Base-by-base conservation (phyloP, 1,284 basidiomycete species). In the Puccinia hordei region DNA sequence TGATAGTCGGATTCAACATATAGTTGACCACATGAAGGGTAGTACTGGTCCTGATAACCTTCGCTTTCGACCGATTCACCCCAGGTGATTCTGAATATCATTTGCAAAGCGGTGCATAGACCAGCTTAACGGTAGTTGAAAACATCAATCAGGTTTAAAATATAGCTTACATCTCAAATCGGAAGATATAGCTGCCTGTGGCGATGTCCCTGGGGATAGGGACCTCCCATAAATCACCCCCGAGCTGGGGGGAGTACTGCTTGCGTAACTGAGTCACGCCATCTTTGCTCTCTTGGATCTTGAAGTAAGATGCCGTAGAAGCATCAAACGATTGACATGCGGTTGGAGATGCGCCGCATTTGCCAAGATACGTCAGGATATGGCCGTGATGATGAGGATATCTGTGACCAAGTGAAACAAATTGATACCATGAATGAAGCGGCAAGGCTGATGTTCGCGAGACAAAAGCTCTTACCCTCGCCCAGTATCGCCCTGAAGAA, bases 331-430 rank as follows among this genome's bases (percentile, higher is more conserved):
- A 35, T 44, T 80, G 57, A 35, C 78, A 80, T 30, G 68, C 68
- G 0, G 68, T 73, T 24, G 57, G 30, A 1, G 69, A 80, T 35
- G 24, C 5, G 10, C 78, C 78, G 38, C 78, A 80, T 69, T 38
- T 57, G 22, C 69, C 78, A 6, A 80, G 71, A 59, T 73, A 80
- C 22, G 59, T 44, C 35, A 49, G 57, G 51, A 80, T 41, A 46
- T 80, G 77, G 10, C 77, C 77, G 46, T 80, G 69, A n/a, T 80
- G 38, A 55, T 80, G 69, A 63, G 77, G 77, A 24, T 57, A 80
- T 22, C 77, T 80, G n/a, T 44, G 9, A 22, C 57, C 22, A 73
- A 8, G 49, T 9, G 27, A 57, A 59, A 61, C 4, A 9, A 35
- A 24, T 41, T n/a, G 44, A 73, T n/a, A 51, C 49, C 35, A 15